Base-by-base conservation (phyloP, 352 stramenopile genomes). In the Phytophthora sp. region DNA sequence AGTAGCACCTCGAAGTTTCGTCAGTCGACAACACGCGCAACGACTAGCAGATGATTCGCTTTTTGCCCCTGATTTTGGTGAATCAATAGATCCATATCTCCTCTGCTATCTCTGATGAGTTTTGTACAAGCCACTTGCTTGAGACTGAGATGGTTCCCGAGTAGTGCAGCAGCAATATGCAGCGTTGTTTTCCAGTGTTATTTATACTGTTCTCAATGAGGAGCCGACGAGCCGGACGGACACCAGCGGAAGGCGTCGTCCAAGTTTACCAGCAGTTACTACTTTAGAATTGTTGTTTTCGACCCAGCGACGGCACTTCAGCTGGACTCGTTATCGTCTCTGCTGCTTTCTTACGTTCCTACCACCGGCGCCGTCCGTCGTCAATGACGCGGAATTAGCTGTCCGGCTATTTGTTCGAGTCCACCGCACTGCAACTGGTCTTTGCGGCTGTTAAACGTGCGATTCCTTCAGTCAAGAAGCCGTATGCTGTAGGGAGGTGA, bases 241-340 rank as follows among this genome's bases (percentile, higher is more conserved):
- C 17, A 30, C 24, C 6, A 26, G 37, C 2, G 7, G 27, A 51
- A 43, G 37, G 18, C 18, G 35, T 38, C 13, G 38, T 23, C 44
- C 53, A 60, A 65, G 30, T 66, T 70, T 60, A 35, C 28, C 42
- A 50, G 64, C 64, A 65, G 64, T 72, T 72, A 72, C 58, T 44
- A 49, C 55, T 56, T 55, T 15, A n/a, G 51, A 63, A 31, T 52
- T 53, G 37, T 66, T 64, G 17, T n/a, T 30, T 21, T 43, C 30
- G 31, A 24, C 17, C 34, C n/a, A n/a, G n/a, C n/a, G n/a, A 27
- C 20, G 5, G 26, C 50, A 41, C 32, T 49, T n/a, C n/a, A n/a
- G 43, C 21, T 68, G 44, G 17, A 24, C 28, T 62, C 21, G 48
- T 48, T 23, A 52, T 62, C 51, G 42, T n/a, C 62, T 18, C 53